Evolutionary conservation across 257 asterid species (phyloP).

Genomic region (Prunella vulgaris): DNA sequence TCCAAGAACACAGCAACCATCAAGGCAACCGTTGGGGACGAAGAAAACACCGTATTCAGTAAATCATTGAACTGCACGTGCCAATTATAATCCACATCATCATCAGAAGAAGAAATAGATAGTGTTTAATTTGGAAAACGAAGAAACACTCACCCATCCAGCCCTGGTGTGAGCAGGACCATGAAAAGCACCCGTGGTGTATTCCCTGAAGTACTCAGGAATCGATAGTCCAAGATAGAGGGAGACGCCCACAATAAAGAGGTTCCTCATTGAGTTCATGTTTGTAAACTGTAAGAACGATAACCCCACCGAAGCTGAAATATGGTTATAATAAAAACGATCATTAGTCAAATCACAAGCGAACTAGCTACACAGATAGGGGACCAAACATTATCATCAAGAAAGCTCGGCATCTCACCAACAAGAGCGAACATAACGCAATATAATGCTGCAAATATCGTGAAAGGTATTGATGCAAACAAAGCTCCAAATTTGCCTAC

Average conservation of each 20-base stretch:
- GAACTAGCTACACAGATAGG: background rate
- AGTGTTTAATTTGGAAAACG: background rate
- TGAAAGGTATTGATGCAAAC: conserved; percentile 92
- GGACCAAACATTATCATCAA: background rate
- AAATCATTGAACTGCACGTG: conserved; percentile 83
- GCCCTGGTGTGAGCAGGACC: conserved; percentile 90
- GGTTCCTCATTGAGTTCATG: conserved; percentile 98
- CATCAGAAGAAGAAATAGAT: background rate
- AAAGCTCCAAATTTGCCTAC: conserved; percentile 96
- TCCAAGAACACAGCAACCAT: conserved; percentile 73
- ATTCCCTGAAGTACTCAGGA: conserved; percentile 92
- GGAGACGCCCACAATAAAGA: conserved; percentile 80
- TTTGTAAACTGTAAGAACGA: conserved; percentile 93
- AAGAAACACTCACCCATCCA: conserved; percentile 68
- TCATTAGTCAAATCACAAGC: background rate
- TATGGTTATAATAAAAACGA: background rate
- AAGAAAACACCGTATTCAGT: conserved; percentile 74
- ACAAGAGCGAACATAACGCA: conserved; percentile 93
- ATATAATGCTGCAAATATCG: conserved; percentile 83
- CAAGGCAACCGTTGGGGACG: conserved; percentile 86
- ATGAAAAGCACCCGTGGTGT: conserved; percentile 67
- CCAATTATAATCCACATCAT: background rate
- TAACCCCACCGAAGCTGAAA: conserved; percentile 87
- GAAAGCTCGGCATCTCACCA: conserved; percentile 37
- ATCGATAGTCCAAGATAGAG: conserved; percentile 86